phyloP scores from a whole-genome alignment of 176 grass and related monocot genomes.

The Poa annua region DNA sequence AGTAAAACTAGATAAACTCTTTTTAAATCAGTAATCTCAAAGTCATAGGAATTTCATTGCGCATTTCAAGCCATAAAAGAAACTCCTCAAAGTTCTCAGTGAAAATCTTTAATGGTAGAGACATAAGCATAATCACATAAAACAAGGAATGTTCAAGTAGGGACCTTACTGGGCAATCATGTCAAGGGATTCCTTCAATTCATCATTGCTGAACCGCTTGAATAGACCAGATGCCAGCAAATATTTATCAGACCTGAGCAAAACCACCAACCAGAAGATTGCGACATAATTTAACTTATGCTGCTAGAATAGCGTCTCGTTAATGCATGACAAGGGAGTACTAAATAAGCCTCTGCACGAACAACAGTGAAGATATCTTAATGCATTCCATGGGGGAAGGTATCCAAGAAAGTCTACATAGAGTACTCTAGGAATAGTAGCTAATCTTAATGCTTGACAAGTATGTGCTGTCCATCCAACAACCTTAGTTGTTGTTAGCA shows the following conservation, averaged over 20 bases:
- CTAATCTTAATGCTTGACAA: not conserved
- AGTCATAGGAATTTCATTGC: not conserved
- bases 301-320: constrained; percentile 17
- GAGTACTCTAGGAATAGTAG: constrained; percentile 14
- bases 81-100: not conserved
- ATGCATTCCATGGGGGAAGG: constrained; percentile 19
- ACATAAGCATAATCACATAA: not conserved
- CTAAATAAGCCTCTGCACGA: constrained; percentile 30
- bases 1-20: too few relatives aligned
- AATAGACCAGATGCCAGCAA: constrained; percentile 31
- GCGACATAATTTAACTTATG: constrained; percentile 34
- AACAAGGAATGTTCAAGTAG: not conserved
- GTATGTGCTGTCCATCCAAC: constrained; percentile 11
- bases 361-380: constrained; percentile 19
- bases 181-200: not conserved
- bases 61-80: not conserved
- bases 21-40: too few relatives aligned
- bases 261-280: constrained; percentile 38
- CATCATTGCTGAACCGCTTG: constrained; percentile 17
- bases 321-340: constrained; percentile 22
- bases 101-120: not conserved
- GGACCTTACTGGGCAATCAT: too few relatives aligned
- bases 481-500: not conserved
- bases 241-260: constrained; percentile 9
- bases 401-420: constrained; percentile 23